Evolutionary conservation across 768 basidiomycete species (phyloP).

Genomic region (Boletus bicolor): DNA sequence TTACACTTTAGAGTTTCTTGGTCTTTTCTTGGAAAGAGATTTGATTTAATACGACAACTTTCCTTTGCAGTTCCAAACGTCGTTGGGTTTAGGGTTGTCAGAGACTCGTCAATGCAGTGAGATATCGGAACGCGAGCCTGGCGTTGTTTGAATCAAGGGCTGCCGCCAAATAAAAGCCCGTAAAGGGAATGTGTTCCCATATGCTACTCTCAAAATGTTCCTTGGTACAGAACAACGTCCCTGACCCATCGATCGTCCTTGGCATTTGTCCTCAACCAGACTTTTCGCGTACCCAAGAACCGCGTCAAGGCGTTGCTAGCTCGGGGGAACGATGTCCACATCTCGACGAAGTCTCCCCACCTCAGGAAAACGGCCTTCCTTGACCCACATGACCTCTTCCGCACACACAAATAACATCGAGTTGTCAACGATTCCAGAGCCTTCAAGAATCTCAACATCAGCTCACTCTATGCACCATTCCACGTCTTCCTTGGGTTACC

Average conservation of each 20-base stretch:
- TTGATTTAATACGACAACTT: neutral
- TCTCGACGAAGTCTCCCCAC: conserved; percentile 22
- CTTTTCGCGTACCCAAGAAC: neutral
- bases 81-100: neutral
- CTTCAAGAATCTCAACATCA: conserved; percentile 22
- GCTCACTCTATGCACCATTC: conserved; percentile 20
- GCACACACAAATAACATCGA: conserved; percentile 14
- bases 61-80: neutral
- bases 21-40: neutral
- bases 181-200: conserved; percentile 21
- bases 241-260: neutral
- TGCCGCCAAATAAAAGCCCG: conserved; percentile 11
- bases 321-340: conserved; percentile 24
- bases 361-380: conserved; percentile 19
- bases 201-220: neutral
- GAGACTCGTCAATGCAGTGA: neutral
- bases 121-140: neutral
- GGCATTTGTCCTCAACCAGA: neutral
- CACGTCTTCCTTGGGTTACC: conserved; percentile 8
- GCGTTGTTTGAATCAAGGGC: conserved; percentile 17
- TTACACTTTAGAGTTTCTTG: neutral
- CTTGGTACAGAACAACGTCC: neutral
- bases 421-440: conserved; percentile 11
- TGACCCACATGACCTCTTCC: conserved; percentile 7
- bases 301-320: neutral